Evolutionary conservation across 169 alveolate genomes (phyloP).

Genomic region (Plasmodium gallinaceum): DNA sequence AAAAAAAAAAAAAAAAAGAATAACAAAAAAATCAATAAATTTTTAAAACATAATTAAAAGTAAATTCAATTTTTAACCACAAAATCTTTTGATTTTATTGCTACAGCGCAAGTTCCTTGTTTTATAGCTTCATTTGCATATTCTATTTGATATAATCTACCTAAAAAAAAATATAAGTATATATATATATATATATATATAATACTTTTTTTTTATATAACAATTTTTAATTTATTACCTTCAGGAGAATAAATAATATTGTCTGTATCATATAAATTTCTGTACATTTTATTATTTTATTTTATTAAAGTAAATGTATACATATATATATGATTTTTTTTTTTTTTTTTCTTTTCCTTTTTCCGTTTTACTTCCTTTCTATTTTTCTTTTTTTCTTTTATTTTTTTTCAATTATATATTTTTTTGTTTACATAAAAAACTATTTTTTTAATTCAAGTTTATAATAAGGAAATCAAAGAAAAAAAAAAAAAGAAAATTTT

Average conservation of each 20-base stretch:
- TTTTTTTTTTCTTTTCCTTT: not conserved
- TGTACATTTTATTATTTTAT: slow-evolving; percentile 86
- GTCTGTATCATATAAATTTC: slow-evolving; percentile 95
- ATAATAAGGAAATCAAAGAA: no score
- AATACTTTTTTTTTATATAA: slow-evolving; percentile 19
- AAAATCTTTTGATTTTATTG: slow-evolving; percentile 90
- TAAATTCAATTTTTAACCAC: slow-evolving; percentile 84
- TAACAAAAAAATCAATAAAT: not conserved
- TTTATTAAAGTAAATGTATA: not conserved
- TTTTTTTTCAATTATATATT: not conserved
- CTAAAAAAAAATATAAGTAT: slow-evolving; percentile 50
- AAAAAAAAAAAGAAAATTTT: no score
- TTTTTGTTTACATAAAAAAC: not conserved
- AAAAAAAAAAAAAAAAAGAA: no score
- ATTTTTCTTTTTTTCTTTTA: not conserved
- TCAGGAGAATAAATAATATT: slow-evolving; percentile 96
- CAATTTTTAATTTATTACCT: slow-evolving; percentile 77
- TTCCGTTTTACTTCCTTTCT: not conserved
- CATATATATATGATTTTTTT: not conserved
- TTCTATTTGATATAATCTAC: slow-evolving; percentile 95
- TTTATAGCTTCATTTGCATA: slow-evolving; percentile 98
- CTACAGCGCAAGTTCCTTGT: slow-evolving; percentile 96
- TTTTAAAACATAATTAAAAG: not conserved
- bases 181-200: slow-evolving; percentile 1
- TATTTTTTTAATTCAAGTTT: no score